Evolutionary conservation across 1,139 yeast genomes (phyloP), one percentile per base, ranked within the genome.

Genomic region (Pichia sp.): DNA sequence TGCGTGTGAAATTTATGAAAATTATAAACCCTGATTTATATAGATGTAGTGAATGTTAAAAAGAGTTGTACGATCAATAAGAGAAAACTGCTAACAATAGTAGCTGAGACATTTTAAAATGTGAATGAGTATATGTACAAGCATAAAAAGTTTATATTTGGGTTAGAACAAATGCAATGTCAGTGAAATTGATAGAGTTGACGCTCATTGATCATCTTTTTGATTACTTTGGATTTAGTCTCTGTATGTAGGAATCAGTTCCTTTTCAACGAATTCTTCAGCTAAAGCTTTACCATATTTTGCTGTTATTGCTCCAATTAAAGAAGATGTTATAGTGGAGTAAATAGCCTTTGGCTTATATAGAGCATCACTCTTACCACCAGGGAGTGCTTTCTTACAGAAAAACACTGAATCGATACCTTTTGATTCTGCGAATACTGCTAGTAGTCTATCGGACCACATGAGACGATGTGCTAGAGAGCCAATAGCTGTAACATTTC

Each of bases 261-360:
- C 75, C 41, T 71, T 74, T 35, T 63, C 60, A 42, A 82, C 71
- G 51, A 79, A 81, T 47, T 67, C 61, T 49, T 74, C 78, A 11
- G 85, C 80, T 17, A 61, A 68, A 2, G 46, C 51, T 52, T 75
- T 72, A 9, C 96, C 96, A 52, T 82, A 80, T 36, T 73, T 70
- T 44, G 80, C 65, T 36, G 83, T 68, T 37, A 89, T 74, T 2
- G 93, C 95, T 15, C 96, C 97, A 26, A 88, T 68, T 44, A 88
- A 63, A 7, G 96, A 89, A 53, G 75, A 73, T 41, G 85, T 62
- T 56, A 84, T 74, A 50, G 84, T 80, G 2, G 91, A 79, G 49
- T 74, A 74, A 5, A 85, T 80, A 25, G 46, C 50, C 42, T 50
- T 54, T 52, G 79, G 77, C 34, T 70, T 71, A 46, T 72, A 62